Percentiles rank a stretch among this genome's conserved stretches.
These are phyloP conservation scores for Rostrohypoxylon terebratum DNA, from an alignment of 495 filamentous ascomycete genomes.

Conservation along the genomic window DNA sequence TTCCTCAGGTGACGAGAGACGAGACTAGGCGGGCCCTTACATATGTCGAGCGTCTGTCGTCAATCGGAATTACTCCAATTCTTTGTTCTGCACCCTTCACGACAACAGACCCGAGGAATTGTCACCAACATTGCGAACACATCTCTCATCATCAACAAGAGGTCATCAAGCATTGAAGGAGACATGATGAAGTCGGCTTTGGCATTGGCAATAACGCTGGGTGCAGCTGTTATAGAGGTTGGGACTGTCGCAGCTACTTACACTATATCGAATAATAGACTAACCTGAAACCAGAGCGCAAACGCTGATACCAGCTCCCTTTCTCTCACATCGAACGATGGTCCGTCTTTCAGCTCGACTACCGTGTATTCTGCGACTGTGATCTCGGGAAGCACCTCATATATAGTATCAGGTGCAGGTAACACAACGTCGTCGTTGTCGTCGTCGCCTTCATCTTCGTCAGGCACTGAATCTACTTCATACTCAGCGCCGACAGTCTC, in stretches of 20 bases:
- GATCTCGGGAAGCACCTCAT: not conserved
- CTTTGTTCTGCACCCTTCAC: slow-evolving; percentile 12
- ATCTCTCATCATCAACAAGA: slow-evolving; percentile 8
- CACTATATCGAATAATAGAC: too few relatives aligned
- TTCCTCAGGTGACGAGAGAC: not conserved
- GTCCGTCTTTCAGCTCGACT: slow-evolving; percentile 1
- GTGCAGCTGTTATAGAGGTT: slow-evolving; percentile 10
- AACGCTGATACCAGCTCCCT: slow-evolving; percentile 3
- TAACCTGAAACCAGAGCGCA: slow-evolving; percentile 17
- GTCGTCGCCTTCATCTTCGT: not conserved
- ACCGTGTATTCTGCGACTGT: not conserved
- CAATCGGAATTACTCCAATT: slow-evolving; percentile 17
- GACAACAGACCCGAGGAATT: not conserved
- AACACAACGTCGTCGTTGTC: not conserved
- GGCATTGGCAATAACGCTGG: not conserved
- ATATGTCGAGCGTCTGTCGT: slow-evolving; percentile 2
- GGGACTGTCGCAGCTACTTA: too few relatives aligned
- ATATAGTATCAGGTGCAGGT: not conserved
- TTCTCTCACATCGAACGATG: slow-evolving; percentile 25
- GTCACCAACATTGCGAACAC: not conserved
- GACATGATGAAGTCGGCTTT: slow-evolving; percentile 24
- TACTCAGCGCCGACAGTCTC: slow-evolving; percentile 13
- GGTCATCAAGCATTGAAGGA: not conserved
- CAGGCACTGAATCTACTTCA: not conserved
- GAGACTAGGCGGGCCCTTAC: not conserved